A percentile compares a stretch with the other conserved stretches of the same genome.
These are phyloP conservation scores for Isabelozyma gotoi DNA, from an alignment of 805 yeast genomes.

Conservation along the genomic window DNA sequence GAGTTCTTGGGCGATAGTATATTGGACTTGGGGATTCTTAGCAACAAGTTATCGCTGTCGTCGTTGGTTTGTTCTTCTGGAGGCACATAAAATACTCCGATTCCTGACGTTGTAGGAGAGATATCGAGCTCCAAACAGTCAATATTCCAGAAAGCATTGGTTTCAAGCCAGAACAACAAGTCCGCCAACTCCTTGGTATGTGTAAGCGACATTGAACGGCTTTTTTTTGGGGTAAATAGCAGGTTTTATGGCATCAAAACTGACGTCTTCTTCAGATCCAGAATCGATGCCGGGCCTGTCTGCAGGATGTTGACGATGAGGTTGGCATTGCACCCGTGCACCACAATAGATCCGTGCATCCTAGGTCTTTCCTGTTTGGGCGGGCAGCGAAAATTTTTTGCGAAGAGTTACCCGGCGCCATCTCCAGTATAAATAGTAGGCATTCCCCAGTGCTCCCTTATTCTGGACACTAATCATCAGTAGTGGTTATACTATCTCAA, in stretches of 20 bases:
- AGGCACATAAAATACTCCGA: constrained; percentile 64
- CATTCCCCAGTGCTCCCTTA: constrained; percentile 29
- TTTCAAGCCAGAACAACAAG: constrained; percentile 53
- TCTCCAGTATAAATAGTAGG: constrained; percentile 25
- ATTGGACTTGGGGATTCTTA: constrained; percentile 62
- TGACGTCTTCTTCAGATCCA: no score
- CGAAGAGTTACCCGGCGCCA: constrained; percentile 10
- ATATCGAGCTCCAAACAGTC: constrained; percentile 18
- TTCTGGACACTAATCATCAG: constrained; percentile 54
- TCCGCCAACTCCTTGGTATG: constrained; percentile 16
- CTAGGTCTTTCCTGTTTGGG: neutral
- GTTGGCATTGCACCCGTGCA: no score
- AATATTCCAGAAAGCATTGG: constrained; percentile 55
- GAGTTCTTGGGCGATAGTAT: constrained; percentile 61
- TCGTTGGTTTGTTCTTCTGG: constrained; percentile 21
- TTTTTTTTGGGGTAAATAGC: neutral
- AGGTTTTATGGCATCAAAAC: neutral
- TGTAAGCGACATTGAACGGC: constrained; percentile 16
- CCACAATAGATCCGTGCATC: neutral
- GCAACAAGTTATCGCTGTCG: constrained; percentile 36
- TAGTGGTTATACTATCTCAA: constrained; percentile 79
- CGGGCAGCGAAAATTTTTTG: neutral
- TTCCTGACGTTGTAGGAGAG: constrained; percentile 50
- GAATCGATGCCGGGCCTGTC: neutral
- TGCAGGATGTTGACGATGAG: constrained; percentile 2